phyloP scores from a whole-genome alignment of 441 rosid genomes.

The Syzygium syzygioides region DNA sequence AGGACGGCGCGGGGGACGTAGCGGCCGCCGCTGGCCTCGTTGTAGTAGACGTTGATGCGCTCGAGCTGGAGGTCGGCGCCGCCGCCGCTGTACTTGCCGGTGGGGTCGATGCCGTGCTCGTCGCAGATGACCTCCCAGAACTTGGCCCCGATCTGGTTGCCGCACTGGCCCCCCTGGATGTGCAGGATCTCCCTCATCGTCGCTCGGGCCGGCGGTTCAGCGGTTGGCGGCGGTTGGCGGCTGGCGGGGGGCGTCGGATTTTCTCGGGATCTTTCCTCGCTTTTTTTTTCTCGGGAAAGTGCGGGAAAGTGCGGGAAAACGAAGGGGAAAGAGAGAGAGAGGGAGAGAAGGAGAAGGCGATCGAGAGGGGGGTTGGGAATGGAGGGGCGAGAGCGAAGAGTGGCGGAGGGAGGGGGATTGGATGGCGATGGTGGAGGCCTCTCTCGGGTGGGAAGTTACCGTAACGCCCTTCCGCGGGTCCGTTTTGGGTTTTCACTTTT shows the following conservation, averaged over 20 bases:
- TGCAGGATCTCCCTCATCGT: not conserved
- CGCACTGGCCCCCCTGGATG: not conserved
- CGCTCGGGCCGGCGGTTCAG: not conserved
- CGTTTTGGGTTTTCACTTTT: too few species aligned
- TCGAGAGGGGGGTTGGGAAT: not conserved
- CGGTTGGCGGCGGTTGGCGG: too few species aligned
- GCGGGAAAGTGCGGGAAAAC: not conserved
- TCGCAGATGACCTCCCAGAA: conserved; percentile 1
- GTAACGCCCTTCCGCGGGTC: not conserved
- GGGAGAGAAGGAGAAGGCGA: too few species aligned
- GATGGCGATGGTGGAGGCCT: not conserved
- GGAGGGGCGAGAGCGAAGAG: not conserved
- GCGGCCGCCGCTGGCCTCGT: not conserved
- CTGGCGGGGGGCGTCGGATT: not conserved
- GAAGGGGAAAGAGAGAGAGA: not conserved
- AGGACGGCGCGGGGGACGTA: not conserved
- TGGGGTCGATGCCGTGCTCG: not conserved
- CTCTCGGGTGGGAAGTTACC: not conserved
- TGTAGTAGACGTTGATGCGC: not conserved
- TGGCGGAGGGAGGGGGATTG: not conserved
- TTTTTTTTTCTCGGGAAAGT: not conserved
- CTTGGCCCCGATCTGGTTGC: conserved; percentile 1
- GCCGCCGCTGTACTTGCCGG: not conserved
- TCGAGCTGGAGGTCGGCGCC: not conserved
- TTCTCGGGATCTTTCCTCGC: not conserved